Conservation (phyloP, 176 grass and related monocot species). For the Bromus sterilis region DNA sequence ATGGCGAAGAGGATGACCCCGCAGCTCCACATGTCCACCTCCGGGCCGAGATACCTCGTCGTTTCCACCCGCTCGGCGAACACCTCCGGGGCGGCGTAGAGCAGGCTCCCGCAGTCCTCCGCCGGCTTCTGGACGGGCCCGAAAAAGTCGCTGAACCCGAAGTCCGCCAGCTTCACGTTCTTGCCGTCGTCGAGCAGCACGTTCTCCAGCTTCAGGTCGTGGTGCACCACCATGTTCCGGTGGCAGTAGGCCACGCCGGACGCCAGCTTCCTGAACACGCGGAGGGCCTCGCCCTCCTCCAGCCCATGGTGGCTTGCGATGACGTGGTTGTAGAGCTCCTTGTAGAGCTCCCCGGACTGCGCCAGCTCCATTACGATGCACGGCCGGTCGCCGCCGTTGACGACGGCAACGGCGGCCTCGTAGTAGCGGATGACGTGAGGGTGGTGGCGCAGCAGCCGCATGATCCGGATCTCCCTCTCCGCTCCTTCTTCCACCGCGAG, state of each 20-base stretch:
- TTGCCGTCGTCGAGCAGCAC: conserved; percentile 40
- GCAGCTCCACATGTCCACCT: conserved; percentile 74
- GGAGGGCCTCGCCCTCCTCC: conserved; percentile 48
- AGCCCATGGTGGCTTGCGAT: conserved; percentile 16
- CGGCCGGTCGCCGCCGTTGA: background rate
- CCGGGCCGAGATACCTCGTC: conserved; percentile 31
- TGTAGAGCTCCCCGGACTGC: conserved; percentile 36
- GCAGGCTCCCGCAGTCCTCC: conserved; percentile 40
- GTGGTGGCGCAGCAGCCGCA: conserved; percentile 49
- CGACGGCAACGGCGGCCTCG: conserved; percentile 39
- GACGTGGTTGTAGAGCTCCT: conserved; percentile 47
- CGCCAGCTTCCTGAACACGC: conserved; percentile 51
- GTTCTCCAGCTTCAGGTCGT: conserved; percentile 73
- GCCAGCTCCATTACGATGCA: conserved; percentile 61
- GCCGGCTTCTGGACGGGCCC: conserved; percentile 24
- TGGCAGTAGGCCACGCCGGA: conserved; percentile 63
- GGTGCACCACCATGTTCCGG: conserved; percentile 70
- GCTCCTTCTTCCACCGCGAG: background rate
- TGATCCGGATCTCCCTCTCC: conserved; percentile 45
- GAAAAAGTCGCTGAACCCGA: conserved; percentile 63
- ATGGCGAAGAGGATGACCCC: conserved; percentile 67
- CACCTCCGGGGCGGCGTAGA: conserved; percentile 58
- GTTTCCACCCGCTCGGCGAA: background rate
- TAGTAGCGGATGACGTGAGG: conserved; percentile 56
- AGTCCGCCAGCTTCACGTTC: conserved; percentile 61